A percentile compares a stretch with the other conserved stretches of the same genome.
Conservation (phyloP, 805 yeast species). For the Tetrapisispora namnaoensis region DNA sequence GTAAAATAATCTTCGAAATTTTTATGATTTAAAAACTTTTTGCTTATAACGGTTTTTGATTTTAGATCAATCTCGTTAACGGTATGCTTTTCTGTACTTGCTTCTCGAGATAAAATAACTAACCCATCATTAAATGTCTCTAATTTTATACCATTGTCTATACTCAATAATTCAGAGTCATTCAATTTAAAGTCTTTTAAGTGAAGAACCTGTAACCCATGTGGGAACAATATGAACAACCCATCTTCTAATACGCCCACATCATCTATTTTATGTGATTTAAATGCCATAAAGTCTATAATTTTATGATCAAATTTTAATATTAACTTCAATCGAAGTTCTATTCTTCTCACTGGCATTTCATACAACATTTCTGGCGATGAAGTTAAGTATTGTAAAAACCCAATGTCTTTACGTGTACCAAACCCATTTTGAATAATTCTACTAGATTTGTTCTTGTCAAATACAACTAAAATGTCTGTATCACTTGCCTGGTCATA, state of each 20-base stretch:
- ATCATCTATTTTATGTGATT: constrained; percentile 8
- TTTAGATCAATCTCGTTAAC: background rate
- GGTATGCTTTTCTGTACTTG: background rate
- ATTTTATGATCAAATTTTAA: constrained; percentile 27
- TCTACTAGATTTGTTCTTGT: constrained; percentile 21
- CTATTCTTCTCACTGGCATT: constrained; percentile 24
- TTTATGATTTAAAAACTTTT: background rate
- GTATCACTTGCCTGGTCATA: constrained; percentile 20
- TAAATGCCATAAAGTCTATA: constrained; percentile 21
- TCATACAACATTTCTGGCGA: constrained; percentile 19
- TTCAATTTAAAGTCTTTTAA: constrained; percentile 22
- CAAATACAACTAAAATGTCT: constrained; percentile 27
- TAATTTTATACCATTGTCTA: constrained; percentile 14
- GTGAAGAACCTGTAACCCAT: constrained; percentile 24
- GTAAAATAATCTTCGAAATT: background rate
- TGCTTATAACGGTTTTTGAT: background rate
- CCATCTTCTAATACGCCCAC: constrained; percentile 13
- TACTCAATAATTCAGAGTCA: constrained; percentile 17
- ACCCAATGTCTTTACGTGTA: constrained; percentile 23
- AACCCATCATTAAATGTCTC: constrained; percentile 13
- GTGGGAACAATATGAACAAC: constrained; percentile 22
- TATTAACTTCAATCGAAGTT: constrained; percentile 25
- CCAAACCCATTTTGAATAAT: constrained; percentile 29
- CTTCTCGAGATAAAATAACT: constrained; percentile 12
- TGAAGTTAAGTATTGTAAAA: constrained; percentile 18